A percentile compares a stretch with the other conserved stretches of the same genome.
Evolutionary conservation across 2,329 filamentous ascomycete species (phyloP).

Genomic region (Tolypocladium tropicale): DNA sequence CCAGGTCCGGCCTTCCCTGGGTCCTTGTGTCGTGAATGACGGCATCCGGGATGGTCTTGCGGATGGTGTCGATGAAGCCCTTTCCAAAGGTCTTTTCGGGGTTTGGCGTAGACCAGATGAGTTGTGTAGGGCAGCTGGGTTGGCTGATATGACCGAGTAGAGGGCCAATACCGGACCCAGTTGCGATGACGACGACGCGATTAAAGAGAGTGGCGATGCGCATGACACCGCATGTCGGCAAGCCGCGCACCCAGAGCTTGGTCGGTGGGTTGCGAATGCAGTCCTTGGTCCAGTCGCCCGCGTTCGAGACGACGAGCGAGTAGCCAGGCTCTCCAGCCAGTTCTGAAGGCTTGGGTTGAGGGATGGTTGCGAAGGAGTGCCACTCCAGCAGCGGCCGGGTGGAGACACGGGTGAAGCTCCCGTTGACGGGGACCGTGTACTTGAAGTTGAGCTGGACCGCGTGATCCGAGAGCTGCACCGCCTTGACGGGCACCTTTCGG

Average conservation of each 20-base stretch:
- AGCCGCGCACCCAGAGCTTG: constrained; percentile 57
- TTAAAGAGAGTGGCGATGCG: constrained; percentile 57
- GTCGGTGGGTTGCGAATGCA: constrained; percentile 52
- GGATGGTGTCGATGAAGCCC: constrained; percentile 44
- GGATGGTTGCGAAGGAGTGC: constrained; percentile 68
- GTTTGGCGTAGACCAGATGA: constrained; percentile 58
- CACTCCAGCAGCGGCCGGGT: constrained; percentile 57
- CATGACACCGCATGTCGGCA: constrained; percentile 57
- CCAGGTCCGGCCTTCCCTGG: constrained; percentile 48
- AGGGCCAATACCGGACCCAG: constrained; percentile 65
- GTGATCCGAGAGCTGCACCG: constrained; percentile 60
- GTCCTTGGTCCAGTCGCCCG: constrained; percentile 62
- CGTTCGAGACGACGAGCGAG: constrained; percentile 60
- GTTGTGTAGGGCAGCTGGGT: constrained; percentile 39
- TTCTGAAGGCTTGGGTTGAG: constrained; percentile 32
- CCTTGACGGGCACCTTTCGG: constrained; percentile 53
- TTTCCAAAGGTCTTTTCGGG: constrained; percentile 54
- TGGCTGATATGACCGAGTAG: constrained; percentile 49
- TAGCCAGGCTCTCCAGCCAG: constrained; percentile 34
- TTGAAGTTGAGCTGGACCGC: constrained; percentile 61
- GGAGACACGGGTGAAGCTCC: constrained; percentile 43
- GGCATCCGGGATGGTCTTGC: constrained; percentile 47
- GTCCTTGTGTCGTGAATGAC: constrained; percentile 56
- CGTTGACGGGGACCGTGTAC: constrained; percentile 46
- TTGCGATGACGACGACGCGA: constrained; percentile 56